Evolutionary conservation across 768 basidiomycete genomes (phyloP).

Genomic region (Candolleomyces aberdarensis): DNA sequence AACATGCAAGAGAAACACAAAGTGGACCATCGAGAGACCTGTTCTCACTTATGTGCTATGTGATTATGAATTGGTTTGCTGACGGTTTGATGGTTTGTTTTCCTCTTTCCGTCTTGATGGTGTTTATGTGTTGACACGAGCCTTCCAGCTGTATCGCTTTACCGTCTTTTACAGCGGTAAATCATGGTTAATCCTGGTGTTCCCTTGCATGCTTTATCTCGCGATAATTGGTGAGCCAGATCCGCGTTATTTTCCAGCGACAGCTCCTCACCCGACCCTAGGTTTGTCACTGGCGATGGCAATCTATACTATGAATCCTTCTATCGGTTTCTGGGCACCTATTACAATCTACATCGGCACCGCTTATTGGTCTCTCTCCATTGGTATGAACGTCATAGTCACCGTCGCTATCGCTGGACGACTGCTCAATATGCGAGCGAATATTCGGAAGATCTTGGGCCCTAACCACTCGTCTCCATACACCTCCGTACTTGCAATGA

Average conservation of each 20-base stretch:
- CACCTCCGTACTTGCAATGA: constrained; percentile 30
- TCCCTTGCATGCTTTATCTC: constrained; percentile 11
- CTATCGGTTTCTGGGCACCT: constrained; percentile 13
- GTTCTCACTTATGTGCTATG: constrained; percentile 9
- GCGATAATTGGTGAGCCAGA: constrained; percentile 10
- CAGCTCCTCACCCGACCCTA: background rate
- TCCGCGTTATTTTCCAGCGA: too few species aligned
- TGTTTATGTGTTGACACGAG: background rate
- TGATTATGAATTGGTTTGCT: constrained; percentile 16
- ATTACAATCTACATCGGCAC: constrained; percentile 26
- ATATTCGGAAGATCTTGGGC: constrained; percentile 19
- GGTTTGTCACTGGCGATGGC: constrained; percentile 11
- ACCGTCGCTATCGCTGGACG: constrained; percentile 33
- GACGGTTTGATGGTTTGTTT: constrained; percentile 14
- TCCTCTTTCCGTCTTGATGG: too few species aligned
- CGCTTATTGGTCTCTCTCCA: constrained; percentile 33
- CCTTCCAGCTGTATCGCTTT: constrained; percentile 13
- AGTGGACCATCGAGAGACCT: too few species aligned
- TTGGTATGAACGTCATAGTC: constrained; percentile 35
- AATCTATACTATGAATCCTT: constrained; percentile 6
- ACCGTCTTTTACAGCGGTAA: constrained; percentile 9
- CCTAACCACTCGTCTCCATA: constrained; percentile 24
- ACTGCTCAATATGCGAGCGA: constrained; percentile 26
- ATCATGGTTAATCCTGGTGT: background rate
- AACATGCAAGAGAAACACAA: too few species aligned